phyloP scores from a whole-genome alignment of 768 basidiomycete species.

The Suillus subalutaceus region DNA sequence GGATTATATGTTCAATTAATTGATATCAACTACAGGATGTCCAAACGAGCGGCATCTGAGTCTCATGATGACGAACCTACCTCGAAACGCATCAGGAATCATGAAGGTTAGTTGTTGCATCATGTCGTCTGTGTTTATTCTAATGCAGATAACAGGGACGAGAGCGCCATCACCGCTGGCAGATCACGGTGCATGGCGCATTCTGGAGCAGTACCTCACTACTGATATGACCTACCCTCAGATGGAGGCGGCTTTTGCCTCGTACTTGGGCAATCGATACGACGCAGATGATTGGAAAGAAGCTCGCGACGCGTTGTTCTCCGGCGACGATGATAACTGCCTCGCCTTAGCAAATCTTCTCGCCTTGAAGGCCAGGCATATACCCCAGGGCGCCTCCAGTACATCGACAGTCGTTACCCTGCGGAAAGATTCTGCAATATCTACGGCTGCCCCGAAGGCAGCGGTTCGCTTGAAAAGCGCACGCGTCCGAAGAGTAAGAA shows the following conservation, averaged over 20 bases:
- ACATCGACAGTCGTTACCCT: background rate
- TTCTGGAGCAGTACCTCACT: background rate
- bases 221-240: background rate
- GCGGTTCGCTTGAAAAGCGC: background rate
- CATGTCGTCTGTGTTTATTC: too few species aligned
- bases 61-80: too few species aligned
- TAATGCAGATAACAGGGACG: too few species aligned
- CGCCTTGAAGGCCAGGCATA: background rate
- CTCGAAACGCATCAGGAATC: too few species aligned
- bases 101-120: too few species aligned
- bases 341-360: background rate
- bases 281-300: background rate
- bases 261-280: background rate
- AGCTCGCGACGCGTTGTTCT: background rate
- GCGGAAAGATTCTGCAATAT: background rate
- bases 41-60: too few species aligned
- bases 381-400: background rate
- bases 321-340: too few species aligned
- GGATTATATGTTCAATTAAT: too few species aligned
- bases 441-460: background rate
- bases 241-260: background rate
- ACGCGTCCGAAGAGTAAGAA: too few species aligned
- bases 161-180: background rate
- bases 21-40: too few species aligned
- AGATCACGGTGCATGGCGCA: background rate